Evolutionary conservation across 768 basidiomycete species (phyloP).

Genomic region (Phanerochaete carnosa): DNA sequence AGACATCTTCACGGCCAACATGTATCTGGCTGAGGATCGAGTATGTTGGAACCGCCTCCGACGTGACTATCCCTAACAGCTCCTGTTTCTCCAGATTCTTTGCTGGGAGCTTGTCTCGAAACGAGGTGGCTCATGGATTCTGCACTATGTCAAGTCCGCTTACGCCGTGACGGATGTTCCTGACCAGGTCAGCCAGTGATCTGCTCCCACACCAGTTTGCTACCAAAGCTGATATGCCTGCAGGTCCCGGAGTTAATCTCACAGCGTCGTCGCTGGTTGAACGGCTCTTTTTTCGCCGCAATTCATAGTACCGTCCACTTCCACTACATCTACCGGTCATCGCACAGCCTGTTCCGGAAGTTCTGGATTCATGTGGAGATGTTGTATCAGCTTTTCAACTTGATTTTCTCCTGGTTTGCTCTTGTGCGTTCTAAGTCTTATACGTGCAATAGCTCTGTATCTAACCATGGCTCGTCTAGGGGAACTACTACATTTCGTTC

Average conservation of each 20-base stretch:
- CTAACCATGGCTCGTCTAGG: slow-evolving; percentile 32
- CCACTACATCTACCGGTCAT: slow-evolving; percentile 90
- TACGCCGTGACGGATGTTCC: slow-evolving; percentile 93
- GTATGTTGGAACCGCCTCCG: slow-evolving; percentile 30
- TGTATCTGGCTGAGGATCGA: slow-evolving; percentile 93
- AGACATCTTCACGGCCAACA: slow-evolving; percentile 93
- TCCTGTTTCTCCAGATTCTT: slow-evolving; percentile 54
- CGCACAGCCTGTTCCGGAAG: slow-evolving; percentile 79
- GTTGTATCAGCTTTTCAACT: slow-evolving; percentile 85
- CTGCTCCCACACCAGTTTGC: neutral
- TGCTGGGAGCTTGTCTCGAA: slow-evolving; percentile 99
- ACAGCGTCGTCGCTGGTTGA: slow-evolving; percentile 94
- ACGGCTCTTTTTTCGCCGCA: slow-evolving; percentile 97
- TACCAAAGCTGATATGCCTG: neutral
- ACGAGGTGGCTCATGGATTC: slow-evolving; percentile 81
- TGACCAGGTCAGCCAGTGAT: slow-evolving; percentile 55
- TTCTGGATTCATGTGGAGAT: slow-evolving; percentile 95
- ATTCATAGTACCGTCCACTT: slow-evolving; percentile 92
- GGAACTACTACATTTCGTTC: slow-evolving; percentile 92
- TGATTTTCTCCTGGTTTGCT: slow-evolving; percentile 91
- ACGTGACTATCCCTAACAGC: neutral
- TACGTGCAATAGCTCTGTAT: neutral
- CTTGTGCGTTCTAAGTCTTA: slow-evolving; percentile 43
- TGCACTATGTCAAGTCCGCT: slow-evolving; percentile 96
- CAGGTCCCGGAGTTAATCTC: slow-evolving; percentile 91